Percentiles rank a stretch among this genome's conserved stretches.
Conservation (phyloP, 139 green algal genomes). For the Chlorella vulgaris region DNA sequence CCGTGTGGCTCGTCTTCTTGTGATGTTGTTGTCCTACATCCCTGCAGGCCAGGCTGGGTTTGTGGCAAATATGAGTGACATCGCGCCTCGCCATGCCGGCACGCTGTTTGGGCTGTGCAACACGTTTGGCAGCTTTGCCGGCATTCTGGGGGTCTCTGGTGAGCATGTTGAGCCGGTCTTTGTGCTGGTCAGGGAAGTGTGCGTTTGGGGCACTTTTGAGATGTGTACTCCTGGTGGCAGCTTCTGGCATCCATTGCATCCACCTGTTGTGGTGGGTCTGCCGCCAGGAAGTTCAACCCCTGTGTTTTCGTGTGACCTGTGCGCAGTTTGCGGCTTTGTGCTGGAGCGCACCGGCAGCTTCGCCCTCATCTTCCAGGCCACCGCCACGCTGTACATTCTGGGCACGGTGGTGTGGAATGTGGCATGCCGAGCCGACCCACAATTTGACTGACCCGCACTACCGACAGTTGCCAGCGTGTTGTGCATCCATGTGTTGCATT, state of each 20-base stretch:
- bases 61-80: conserved; percentile 89
- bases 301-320: too few relatives aligned
- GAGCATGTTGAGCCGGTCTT: not conserved
- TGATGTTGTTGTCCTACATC: not conserved
- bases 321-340: conserved; percentile 74
- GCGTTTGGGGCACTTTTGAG: too few relatives aligned
- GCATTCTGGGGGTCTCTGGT: conserved; percentile 72
- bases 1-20: not conserved
- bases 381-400: conserved; percentile 77
- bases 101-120: conserved; percentile 91
- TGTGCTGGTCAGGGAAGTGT: not conserved
- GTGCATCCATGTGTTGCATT: not conserved
- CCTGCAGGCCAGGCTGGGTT: conserved; percentile 72
- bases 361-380: conserved; percentile 77
- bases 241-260: too few relatives aligned
- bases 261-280: too few relatives aligned
- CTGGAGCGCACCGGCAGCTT: conserved; percentile 80
- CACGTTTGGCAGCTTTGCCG: conserved; percentile 84
- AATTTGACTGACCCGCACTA: conserved; percentile 52
- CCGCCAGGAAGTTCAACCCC: too few relatives aligned
- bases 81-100: conserved; percentile 79
- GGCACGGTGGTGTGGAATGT: conserved; percentile 73
- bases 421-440: conserved; percentile 55
- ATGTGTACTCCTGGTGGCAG: too few relatives aligned
- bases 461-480: not conserved